These are phyloP conservation scores for Polychaeton citri DNA, from an alignment of 2,329 filamentous ascomycete genomes.

Conservation along the genomic window DNA sequence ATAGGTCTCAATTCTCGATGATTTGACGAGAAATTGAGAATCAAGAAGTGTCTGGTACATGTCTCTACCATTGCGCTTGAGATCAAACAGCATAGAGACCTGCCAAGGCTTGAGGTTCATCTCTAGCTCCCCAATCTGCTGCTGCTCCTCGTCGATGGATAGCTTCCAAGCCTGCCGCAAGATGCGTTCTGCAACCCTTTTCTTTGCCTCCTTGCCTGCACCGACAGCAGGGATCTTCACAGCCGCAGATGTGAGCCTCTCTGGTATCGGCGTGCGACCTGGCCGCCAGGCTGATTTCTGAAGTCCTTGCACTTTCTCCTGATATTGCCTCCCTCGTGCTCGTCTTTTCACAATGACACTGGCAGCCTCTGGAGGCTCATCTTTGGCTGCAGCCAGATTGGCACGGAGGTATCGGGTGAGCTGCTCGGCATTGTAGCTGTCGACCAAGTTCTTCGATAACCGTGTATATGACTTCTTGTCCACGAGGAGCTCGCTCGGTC, in stretches of 20 bases:
- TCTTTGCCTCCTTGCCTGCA: background rate
- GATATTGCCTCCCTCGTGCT: slow-evolving; percentile 1
- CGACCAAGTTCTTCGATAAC: slow-evolving; percentile 8
- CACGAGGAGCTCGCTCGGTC: slow-evolving; percentile 10
- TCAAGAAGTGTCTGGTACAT: slow-evolving; percentile 10
- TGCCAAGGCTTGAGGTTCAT: slow-evolving; percentile 15
- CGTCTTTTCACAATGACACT: background rate
- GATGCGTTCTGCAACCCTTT: slow-evolving; percentile 11
- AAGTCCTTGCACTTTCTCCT: background rate
- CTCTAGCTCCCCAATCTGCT: slow-evolving; percentile 16
- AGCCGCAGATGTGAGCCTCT: slow-evolving; percentile 5
- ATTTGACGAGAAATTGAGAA: slow-evolving; percentile 9
- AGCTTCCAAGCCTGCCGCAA: slow-evolving; percentile 15
- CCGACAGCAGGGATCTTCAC: background rate
- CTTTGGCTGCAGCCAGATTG: background rate
- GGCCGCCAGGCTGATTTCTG: slow-evolving; percentile 10
- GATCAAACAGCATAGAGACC: slow-evolving; percentile 14
- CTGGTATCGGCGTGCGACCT: slow-evolving; percentile 11
- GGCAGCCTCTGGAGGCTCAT: background rate
- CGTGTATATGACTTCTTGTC: slow-evolving; percentile 9
- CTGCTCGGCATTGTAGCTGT: slow-evolving; percentile 14
- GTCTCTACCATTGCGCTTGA: slow-evolving; percentile 4
- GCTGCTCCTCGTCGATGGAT: slow-evolving; percentile 11
- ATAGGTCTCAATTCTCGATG: slow-evolving; percentile 9
- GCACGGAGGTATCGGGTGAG: slow-evolving; percentile 9